Evolutionary conservation across 495 filamentous ascomycete species (phyloP).

Genomic region (Penicillium malachiteum): DNA sequence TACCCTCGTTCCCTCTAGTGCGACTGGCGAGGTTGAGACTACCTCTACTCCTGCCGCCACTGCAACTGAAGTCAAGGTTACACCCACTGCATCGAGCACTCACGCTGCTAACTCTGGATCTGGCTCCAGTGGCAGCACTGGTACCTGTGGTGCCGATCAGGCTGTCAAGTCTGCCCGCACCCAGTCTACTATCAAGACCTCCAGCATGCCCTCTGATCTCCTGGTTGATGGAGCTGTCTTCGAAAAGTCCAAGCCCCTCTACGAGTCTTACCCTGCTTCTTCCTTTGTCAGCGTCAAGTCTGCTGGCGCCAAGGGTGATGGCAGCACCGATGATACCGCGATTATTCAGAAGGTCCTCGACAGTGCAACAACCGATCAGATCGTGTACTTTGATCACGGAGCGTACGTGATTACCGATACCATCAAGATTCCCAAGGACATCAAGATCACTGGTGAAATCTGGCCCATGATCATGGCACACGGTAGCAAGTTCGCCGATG

Average conservation of each 20-base stretch:
- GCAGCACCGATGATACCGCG: slow-evolving; percentile 56
- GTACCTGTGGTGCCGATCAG: slow-evolving; percentile 32
- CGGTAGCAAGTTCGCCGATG: slow-evolving; percentile 68
- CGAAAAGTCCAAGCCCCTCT: slow-evolving; percentile 67
- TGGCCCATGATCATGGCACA: slow-evolving; percentile 87
- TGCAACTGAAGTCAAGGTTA: slow-evolving; percentile 5
- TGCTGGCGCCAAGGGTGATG: slow-evolving; percentile 76
- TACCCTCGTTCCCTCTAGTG: neutral
- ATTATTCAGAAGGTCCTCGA: slow-evolving; percentile 72
- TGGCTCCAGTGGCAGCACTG: slow-evolving; percentile 11
- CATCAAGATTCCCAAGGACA: slow-evolving; percentile 67
- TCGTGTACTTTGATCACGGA: slow-evolving; percentile 92
- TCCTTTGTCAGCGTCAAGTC: slow-evolving; percentile 70
- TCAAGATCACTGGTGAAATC: slow-evolving; percentile 81
- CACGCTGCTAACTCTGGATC: slow-evolving; percentile 12
- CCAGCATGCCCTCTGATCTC: slow-evolving; percentile 39
- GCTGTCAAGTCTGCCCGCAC: slow-evolving; percentile 35
- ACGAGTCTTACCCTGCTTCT: slow-evolving; percentile 48
- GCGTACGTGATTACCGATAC: slow-evolving; percentile 84
- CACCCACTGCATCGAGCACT: neutral
- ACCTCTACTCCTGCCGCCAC: neutral
- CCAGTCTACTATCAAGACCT: slow-evolving; percentile 36
- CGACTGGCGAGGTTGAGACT: neutral
- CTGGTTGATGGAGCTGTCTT: slow-evolving; percentile 55
- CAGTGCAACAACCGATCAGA: slow-evolving; percentile 53